A percentile compares a stretch with the other conserved stretches of the same genome.
Evolutionary conservation across 176 grass and related monocot species (phyloP).

Genomic region (sorghum (Sorghum bicolor)): Sorghum_bicolor_NCBIv3 NC_012870.2:74305501-74306000

Average conservation of each 20-base stretch:
- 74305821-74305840: background rate
- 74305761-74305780: background rate
- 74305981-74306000: background rate
- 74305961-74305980: slow-evolving; percentile 20
- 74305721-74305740: background rate
- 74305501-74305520: slow-evolving; percentile 36
- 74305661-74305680: slow-evolving; percentile 89
- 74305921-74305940: slow-evolving; percentile 25
- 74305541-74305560: slow-evolving; percentile 99
- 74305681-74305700: slow-evolving; percentile 41
- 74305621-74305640: slow-evolving; percentile 41
- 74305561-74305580: slow-evolving; percentile 93
- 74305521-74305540: slow-evolving; percentile 75
- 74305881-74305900: background rate
- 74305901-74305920: background rate
- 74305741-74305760: background rate
- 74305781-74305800: background rate
- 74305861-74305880: background rate
- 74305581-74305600: background rate
- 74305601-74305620: background rate
- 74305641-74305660: slow-evolving; percentile 85
- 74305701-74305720: background rate
- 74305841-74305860: slow-evolving; percentile 8
- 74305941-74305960: slow-evolving; percentile 29
- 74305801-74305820: background rate